A percentile compares a stretch with the other conserved stretches of the same genome.
Evolutionary conservation across 768 basidiomycete genomes (phyloP).

Genomic region (Mycena floridula): DNA sequence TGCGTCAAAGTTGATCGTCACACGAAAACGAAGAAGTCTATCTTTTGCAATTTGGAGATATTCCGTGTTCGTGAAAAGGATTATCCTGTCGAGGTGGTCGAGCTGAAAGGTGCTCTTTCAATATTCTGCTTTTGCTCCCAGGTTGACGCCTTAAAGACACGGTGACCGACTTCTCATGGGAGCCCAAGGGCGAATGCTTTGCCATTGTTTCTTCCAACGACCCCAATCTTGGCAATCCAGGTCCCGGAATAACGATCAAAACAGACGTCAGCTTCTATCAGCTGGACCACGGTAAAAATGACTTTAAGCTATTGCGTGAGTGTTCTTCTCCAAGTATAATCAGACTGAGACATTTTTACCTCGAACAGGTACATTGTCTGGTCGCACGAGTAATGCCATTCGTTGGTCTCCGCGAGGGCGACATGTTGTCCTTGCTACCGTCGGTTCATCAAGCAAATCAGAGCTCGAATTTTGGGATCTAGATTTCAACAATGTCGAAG

Average conservation of each 20-base stretch:
- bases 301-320: conserved; percentile 87
- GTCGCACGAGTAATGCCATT: conserved; percentile 87
- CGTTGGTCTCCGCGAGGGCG: conserved; percentile 96
- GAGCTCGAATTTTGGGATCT: conserved; percentile 99
- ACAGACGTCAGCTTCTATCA: conserved; percentile 97
- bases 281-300: conserved; percentile 85
- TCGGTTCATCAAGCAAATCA: conserved; percentile 91
- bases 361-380: conserved; percentile 60
- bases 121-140: neutral
- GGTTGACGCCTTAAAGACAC: conserved; percentile 49
- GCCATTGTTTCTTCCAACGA: conserved; percentile 92
- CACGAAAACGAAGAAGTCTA: conserved; percentile 97
- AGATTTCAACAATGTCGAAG: conserved; percentile 75
- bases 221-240: conserved; percentile 86
- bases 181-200: conserved; percentile 95
- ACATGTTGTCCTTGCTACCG: conserved; percentile 92
- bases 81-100: conserved; percentile 94
- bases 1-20: conserved; percentile 99
- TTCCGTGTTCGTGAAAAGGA: conserved; percentile 98
- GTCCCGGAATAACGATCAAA: conserved; percentile 90
- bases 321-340: conserved; percentile 7
- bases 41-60: conserved; percentile 96
- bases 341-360: conserved; percentile 6
- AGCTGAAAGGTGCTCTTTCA: conserved; percentile 73
- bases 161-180: conserved; percentile 97